These are phyloP conservation scores for Phialophora macrospora DNA, from an alignment of 2,329 filamentous ascomycete species.

Conservation along the genomic window DNA sequence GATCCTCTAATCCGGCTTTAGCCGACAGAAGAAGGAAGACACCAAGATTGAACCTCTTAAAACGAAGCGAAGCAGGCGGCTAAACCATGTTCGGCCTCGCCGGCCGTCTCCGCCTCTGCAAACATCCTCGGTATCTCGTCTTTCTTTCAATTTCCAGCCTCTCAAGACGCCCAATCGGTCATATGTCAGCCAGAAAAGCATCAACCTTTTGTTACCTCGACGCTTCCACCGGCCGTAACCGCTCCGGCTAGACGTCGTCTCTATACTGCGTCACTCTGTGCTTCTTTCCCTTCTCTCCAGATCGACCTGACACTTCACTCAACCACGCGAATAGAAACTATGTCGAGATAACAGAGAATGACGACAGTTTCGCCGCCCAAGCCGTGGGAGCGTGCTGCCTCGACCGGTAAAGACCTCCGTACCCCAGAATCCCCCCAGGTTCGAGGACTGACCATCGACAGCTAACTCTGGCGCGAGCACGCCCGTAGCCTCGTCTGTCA, in stretches of 20 bases:
- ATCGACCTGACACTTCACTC: not conserved
- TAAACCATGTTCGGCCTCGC: constrained; percentile 2
- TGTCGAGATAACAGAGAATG: constrained; percentile 48
- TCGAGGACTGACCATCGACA: constrained; percentile 29
- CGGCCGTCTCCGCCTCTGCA: not conserved
- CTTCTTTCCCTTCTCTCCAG: not conserved
- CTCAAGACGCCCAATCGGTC: constrained; percentile 5
- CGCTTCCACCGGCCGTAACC: constrained; percentile 12
- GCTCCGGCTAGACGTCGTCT: constrained; percentile 1
- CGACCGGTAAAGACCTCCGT: constrained; percentile 51
- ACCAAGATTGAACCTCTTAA: not conserved
- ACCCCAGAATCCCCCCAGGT: not conserved
- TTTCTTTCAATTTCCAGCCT: constrained; percentile 10
- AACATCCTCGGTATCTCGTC: constrained; percentile 24
- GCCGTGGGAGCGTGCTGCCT: constrained; percentile 86
- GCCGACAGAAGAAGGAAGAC: not conserved
- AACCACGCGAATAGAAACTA: constrained; percentile 7
- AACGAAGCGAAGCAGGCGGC: not conserved
- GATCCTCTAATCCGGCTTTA: not conserved
- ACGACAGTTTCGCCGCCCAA: constrained; percentile 82
- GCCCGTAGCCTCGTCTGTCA: constrained; percentile 44
- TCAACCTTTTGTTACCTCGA: not conserved
- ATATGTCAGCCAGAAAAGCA: constrained; percentile 20
- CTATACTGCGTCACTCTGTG: not conserved
- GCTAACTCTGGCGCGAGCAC: constrained; percentile 29